Evolutionary conservation across 2,329 filamentous ascomycete genomes (phyloP).

Genomic region (Scedosporium apiospermum): DNA sequence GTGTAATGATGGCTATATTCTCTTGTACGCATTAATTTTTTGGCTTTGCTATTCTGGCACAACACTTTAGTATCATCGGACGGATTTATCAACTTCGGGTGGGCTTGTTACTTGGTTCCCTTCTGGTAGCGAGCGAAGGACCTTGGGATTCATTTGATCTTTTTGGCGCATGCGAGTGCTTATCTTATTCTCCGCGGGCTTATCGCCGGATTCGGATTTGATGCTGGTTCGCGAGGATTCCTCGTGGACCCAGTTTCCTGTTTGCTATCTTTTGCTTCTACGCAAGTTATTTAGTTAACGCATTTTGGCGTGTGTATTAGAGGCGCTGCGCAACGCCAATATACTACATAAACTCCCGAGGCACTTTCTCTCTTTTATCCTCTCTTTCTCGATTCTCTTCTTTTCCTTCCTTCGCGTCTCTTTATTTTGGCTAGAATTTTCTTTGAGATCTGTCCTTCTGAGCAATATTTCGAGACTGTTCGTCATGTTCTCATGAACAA

Average conservation of each 20-base stretch:
- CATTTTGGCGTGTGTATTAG: too few relatives aligned
- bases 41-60: neutral
- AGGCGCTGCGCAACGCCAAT: too few relatives aligned
- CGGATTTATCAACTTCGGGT: neutral
- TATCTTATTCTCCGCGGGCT: neutral
- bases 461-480: too few relatives aligned
- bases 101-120: neutral
- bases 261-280: neutral
- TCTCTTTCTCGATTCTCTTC: too few relatives aligned
- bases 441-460: too few relatives aligned
- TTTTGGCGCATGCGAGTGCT: neutral
- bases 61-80: neutral
- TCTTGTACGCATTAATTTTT: slow-evolving; percentile 1
- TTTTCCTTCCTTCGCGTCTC: too few relatives aligned
- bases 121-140: neutral
- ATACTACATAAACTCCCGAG: too few relatives aligned
- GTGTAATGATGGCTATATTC: neutral
- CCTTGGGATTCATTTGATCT: neutral
- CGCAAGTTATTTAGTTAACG: neutral
- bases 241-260: too few relatives aligned
- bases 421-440: too few relatives aligned
- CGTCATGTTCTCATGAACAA: neutral
- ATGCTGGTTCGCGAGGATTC: too few relatives aligned
- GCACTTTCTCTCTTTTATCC: too few relatives aligned
- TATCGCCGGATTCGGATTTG: neutral